phyloP scores from a whole-genome alignment of 2,329 filamentous ascomycete genomes.

The Saccharata proteae region DNA sequence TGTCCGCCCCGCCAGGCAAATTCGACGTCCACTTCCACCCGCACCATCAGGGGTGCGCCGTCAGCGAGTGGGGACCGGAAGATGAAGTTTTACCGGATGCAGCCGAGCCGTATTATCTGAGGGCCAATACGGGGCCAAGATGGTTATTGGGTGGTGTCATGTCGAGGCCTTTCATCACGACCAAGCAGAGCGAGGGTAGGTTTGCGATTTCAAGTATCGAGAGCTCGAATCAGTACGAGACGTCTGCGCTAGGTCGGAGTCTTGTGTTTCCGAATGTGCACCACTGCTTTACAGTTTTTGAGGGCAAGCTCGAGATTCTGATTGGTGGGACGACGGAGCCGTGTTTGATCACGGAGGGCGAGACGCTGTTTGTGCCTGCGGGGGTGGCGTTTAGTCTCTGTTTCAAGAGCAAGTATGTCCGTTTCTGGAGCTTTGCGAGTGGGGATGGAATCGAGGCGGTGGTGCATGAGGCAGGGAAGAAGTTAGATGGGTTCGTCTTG shows the following conservation, averaged over 20 bases:
- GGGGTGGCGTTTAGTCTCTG: constrained; percentile 1
- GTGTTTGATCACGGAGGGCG: constrained; percentile 1
- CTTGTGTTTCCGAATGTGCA: constrained; percentile 1
- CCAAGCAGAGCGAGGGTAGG: constrained; percentile 34
- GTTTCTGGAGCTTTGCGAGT: constrained; percentile 6
- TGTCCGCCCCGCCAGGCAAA: constrained; percentile 38
- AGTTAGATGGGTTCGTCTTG: constrained; percentile 1
- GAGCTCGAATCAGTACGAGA: constrained; percentile 10
- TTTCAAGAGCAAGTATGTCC: constrained; percentile 4
- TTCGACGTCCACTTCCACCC: constrained; percentile 45
- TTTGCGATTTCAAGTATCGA: constrained; percentile 45
- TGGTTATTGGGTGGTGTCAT: constrained; percentile 36
- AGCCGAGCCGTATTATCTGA: constrained; percentile 39
- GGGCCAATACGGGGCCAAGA: constrained; percentile 37
- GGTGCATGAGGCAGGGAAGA: neutral
- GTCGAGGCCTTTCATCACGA: constrained; percentile 37
- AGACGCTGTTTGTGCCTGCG: constrained; percentile 4
- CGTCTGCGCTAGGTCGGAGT: neutral
- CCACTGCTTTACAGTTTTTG: constrained; percentile 1
- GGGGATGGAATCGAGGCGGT: constrained; percentile 5
- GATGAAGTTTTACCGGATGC: constrained; percentile 30
- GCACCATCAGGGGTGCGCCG: constrained; percentile 35
- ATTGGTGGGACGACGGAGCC: constrained; percentile 1
- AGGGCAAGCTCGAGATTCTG: neutral
- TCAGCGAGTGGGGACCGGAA: constrained; percentile 17